Evolutionary conservation across 2,329 filamentous ascomycete species (phyloP), one percentile per base, ranked within the genome.

Genomic region (Exophiala oligosperma): DNA sequence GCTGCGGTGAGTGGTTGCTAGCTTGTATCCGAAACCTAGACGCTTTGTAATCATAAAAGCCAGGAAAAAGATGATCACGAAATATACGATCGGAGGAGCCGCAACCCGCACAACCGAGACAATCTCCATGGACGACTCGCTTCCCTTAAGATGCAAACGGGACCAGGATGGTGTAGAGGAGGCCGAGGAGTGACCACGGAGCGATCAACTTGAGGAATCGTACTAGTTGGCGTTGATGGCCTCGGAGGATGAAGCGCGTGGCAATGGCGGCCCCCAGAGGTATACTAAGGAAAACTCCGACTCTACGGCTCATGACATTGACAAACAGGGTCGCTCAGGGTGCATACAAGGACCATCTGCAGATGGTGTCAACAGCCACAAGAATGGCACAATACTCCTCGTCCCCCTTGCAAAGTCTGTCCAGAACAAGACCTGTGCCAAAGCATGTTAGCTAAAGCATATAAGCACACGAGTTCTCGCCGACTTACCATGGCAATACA

Each of bases 401-500:
- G 63, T 95, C 88, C 91, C 92, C 1, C 85, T 86, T 0, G 91
- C 90, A 0, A 91, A 77, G 4, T 83, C 84, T 0, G 85, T 94
- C 91, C 90, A 95, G 60, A 95, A 88, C 2, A 90, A 74, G 1
- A 86, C 79, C 78, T 81, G 48, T 54, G 41, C 24, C 38, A 26
- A 23, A 44, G 40, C 2, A 2, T 35, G 29, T 35, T 11, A 35
- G 29, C 7, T n/a, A 8, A 11, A 35, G 6, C 21, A n/a, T 5
- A 46, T n/a, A 32, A 17, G 17, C 21, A 55, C 24, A 59, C 32
- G 21, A 50, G 52, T 53, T 6, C 54, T n/a, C n/a, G n/a, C n/a
- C n/a, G n/a, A 26, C 74, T 59, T 70, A 88, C 90, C 91, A 96
- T 96, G 29, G 91, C 91, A 61, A 96, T 95, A 66, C 92, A 96